These are phyloP conservation scores for Botrytis tulipae DNA, from an alignment of 2,329 filamentous ascomycete genomes.

Conservation along the genomic window DNA sequence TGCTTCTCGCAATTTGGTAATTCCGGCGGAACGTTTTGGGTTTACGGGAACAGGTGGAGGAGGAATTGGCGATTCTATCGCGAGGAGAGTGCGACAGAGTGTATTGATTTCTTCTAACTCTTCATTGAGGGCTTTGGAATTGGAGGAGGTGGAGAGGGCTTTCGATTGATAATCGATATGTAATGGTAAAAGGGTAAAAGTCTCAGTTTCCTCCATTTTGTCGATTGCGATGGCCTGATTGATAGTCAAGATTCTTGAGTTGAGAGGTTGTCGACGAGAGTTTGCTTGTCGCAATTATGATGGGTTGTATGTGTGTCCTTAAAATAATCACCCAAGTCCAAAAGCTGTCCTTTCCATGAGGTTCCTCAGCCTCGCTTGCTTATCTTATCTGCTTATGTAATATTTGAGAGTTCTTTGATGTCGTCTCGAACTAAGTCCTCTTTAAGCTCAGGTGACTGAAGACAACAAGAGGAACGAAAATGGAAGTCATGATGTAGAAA, in stretches of 20 bases:
- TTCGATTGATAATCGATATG: conserved; percentile 80
- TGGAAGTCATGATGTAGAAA: background rate
- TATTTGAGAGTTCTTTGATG: background rate
- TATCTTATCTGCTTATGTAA: background rate
- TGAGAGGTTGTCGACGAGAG: background rate
- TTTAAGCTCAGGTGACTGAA: background rate
- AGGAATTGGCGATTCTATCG: conserved; percentile 64
- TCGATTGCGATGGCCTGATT: background rate
- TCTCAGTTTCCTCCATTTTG: conserved; percentile 60
- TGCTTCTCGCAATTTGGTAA: conserved; percentile 85
- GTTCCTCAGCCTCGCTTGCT: conserved; percentile 4
- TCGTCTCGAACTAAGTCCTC: background rate
- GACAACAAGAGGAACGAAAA: background rate
- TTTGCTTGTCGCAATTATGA: background rate
- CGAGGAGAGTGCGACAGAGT: conserved; percentile 72
- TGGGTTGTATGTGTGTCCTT: conserved; percentile 1
- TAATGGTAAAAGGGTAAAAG: conserved; percentile 80
- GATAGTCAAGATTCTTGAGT: background rate
- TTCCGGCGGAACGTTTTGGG: conserved; percentile 83
- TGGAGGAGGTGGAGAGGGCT: conserved; percentile 55
- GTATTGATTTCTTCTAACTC: conserved; percentile 74
- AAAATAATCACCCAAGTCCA: background rate
- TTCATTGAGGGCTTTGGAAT: conserved; percentile 52
- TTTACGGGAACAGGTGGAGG: conserved; percentile 88
- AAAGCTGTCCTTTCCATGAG: conserved; percentile 10